A percentile compares a stretch with the other conserved stretches of the same genome.
These are phyloP conservation scores for Macrophomina tecta DNA, from an alignment of 2,329 filamentous ascomycete genomes.

Conservation along the genomic window DNA sequence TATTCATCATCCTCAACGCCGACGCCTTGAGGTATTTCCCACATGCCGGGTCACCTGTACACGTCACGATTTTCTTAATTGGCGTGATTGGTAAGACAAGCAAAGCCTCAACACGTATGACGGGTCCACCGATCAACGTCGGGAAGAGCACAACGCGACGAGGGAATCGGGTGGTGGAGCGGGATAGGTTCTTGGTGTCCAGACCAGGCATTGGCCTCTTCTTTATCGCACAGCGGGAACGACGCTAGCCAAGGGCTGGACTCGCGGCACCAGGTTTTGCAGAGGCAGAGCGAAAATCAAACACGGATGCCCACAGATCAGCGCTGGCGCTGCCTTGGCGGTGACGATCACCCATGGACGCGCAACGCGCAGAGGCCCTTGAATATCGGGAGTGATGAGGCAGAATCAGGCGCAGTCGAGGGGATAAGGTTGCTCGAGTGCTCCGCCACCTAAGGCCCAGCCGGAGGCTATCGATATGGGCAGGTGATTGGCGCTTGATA, in stretches of 20 bases:
- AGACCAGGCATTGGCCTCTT: neutral
- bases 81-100: neutral
- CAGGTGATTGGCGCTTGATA: conserved; percentile 22
- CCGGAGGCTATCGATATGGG: conserved; percentile 12
- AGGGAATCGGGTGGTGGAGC: neutral
- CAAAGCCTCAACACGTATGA: neutral
- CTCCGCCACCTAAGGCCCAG: neutral
- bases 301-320: conserved; percentile 15
- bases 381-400: neutral
- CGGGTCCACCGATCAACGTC: neutral
- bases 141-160: neutral
- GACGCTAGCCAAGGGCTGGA: neutral
- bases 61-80: neutral
- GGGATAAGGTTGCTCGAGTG: neutral
- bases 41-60: neutral
- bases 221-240: neutral
- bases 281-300: conserved; percentile 8
- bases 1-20: neutral
- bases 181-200: neutral
- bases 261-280: neutral
- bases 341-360: conserved; percentile 17
- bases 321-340: conserved; percentile 7
- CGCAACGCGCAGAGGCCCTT: conserved; percentile 7
- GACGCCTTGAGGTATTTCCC: neutral
- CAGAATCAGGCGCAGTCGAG: neutral